Base-by-base conservation (phyloP, 2,329 filamentous ascomycete genomes). In the Aspergillus thermomutatus region DNA sequence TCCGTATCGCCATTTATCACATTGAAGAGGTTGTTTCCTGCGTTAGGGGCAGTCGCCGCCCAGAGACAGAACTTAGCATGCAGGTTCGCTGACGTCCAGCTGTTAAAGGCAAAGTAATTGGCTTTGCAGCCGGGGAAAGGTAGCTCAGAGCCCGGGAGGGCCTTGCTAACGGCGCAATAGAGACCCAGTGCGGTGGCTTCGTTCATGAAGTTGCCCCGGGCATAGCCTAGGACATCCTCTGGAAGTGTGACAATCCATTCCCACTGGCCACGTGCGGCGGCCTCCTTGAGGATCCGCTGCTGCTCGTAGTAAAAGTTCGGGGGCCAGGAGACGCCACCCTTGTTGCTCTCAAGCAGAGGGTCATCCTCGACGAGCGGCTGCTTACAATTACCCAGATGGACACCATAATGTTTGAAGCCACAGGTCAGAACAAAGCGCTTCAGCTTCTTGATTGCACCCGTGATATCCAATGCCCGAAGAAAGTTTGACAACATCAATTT, bases 281-380 rank as follows among this genome's bases (percentile, higher is more conserved):
- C 69, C 0, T 74, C 63, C 19, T 63, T 59, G 2, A 83, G 67
- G 53, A 80, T 75, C 25, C 74, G 68, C 61, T 83, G 77, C 63
- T 82, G 80, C 37, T 70, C 64, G 62, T 82, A 82, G 64, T 83
- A 83, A 64, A 83, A 83, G 66, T 80, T 83, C 2, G 75, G 73
- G 3, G 75, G 75, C 52, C 75, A 72, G 11, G 71, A 67, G 3
- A 52, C 51, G 2, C 69, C 71, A 2, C 49, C 60, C 23, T 21
- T 11, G 9, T 40, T 19, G 8, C 46, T 49, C 8, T 74, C 72
- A 3, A 81, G 67, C 73, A 75, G 77, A 1, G 75, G 74, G 54
- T 81, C 79, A 14, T 72, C 68, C 62, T 83, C 80, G 10, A 72
- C 61, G 71, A 82, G 75, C 1, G 80, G 80, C 58, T 76, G 75